A percentile compares a stretch with the other conserved stretches of the same genome.
These are phyloP conservation scores for Endocladia muricata DNA, from an alignment of 31 red algal genomes.

Conservation along the genomic window DNA sequence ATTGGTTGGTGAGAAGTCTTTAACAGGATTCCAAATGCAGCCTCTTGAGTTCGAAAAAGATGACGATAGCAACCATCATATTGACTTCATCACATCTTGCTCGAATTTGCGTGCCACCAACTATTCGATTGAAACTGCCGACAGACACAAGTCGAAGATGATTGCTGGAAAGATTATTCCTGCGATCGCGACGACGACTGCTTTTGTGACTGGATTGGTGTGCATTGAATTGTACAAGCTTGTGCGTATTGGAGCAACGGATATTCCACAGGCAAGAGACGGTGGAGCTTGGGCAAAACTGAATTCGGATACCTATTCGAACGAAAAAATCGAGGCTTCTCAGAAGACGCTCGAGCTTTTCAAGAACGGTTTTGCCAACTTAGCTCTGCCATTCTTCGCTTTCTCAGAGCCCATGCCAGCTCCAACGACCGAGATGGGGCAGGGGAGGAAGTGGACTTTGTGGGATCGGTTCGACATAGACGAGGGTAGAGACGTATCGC, in stretches of 20 bases:
- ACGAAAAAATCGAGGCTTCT: constrained; percentile 33
- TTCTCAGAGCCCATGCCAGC: constrained; percentile 92
- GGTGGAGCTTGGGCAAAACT: constrained; percentile 62
- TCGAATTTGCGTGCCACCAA: constrained; percentile 93
- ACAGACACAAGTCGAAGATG: constrained; percentile 85
- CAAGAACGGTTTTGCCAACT: constrained; percentile 95
- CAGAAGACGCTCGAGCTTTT: constrained; percentile 75
- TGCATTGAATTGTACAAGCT: constrained; percentile 95
- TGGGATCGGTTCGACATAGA: constrained; percentile 98
- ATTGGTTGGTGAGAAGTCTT: constrained; percentile 32
- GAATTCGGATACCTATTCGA: constrained; percentile 40
- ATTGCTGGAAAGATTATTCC: constrained; percentile 99
- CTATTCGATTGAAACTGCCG: constrained; percentile 87
- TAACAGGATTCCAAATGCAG: constrained; percentile 68
- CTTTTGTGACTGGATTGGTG: constrained; percentile 88
- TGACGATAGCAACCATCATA: constrained; percentile 88
- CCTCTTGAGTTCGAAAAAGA: constrained; percentile 99
- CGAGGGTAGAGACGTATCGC: constrained; percentile 79
- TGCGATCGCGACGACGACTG: constrained; percentile 97
- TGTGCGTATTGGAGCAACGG: constrained; percentile 76
- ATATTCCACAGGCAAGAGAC: constrained; percentile 31
- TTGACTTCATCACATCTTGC: constrained; percentile 95
- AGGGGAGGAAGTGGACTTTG: constrained; percentile 82
- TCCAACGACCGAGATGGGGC: constrained; percentile 77
- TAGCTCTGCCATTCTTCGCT: constrained; percentile 94